Percentiles rank a stretch among this genome's conserved stretches.
Conservation (phyloP, 1,284 basidiomycete species). For the Phellopilus nigrolimitatus region DNA sequence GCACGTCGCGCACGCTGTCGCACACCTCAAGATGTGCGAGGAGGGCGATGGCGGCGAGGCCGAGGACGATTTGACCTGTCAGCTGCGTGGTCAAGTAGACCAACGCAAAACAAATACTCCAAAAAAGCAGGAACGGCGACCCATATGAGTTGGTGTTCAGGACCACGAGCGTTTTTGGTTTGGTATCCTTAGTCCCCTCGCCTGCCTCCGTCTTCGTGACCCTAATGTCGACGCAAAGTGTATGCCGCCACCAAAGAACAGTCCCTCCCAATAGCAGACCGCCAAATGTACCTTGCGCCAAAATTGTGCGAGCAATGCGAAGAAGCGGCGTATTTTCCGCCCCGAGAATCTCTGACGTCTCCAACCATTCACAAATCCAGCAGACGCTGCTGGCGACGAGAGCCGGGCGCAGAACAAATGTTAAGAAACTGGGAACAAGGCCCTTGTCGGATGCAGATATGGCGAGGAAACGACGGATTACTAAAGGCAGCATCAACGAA, state of each 20-base stretch:
- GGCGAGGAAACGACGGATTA: slow-evolving; percentile 54
- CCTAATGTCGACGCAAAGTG: slow-evolving; percentile 65
- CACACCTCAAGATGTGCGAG: slow-evolving; percentile 72
- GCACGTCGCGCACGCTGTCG: slow-evolving; percentile 75
- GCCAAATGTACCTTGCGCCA: slow-evolving; percentile 57
- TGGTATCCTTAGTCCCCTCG: slow-evolving; percentile 2
- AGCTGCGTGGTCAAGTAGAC: slow-evolving; percentile 73
- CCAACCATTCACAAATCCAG: slow-evolving; percentile 81
- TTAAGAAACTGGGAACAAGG: slow-evolving; percentile 60
- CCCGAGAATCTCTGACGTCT: slow-evolving; percentile 47
- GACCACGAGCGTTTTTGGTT: slow-evolving; percentile 40
- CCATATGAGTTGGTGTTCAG: slow-evolving; percentile 92
- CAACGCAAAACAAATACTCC: slow-evolving; percentile 59
- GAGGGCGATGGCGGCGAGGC: slow-evolving; percentile 57
- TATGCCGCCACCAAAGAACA: slow-evolving; percentile 64
- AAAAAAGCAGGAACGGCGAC: slow-evolving; percentile 81
- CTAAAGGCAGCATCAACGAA: slow-evolving; percentile 54
- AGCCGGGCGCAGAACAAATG: slow-evolving; percentile 50
- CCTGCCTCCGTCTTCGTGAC: slow-evolving; percentile 18
- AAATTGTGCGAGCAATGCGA: slow-evolving; percentile 50
- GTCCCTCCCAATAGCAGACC: slow-evolving; percentile 49
- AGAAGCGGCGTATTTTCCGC: slow-evolving; percentile 38
- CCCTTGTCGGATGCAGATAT: slow-evolving; percentile 75
- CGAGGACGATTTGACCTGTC: slow-evolving; percentile 77
- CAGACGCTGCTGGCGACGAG: slow-evolving; percentile 57